These are phyloP conservation scores for Pythium rishiriense DNA, from an alignment of 352 stramenopile genomes.

Conservation along the genomic window DNA sequence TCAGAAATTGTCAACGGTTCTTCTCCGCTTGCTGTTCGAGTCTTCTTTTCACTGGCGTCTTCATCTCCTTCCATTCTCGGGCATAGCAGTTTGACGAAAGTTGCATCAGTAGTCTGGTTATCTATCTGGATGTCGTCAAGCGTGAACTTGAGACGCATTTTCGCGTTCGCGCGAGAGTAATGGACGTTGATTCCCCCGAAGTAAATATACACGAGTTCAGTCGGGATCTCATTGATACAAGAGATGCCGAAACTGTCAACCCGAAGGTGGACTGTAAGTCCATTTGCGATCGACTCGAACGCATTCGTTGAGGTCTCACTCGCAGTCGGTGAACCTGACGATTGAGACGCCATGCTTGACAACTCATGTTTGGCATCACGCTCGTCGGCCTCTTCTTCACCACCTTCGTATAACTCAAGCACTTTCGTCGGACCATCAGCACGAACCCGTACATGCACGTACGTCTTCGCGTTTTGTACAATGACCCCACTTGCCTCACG, in stretches of 20 bases:
- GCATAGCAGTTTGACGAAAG: constrained; percentile 82
- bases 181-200: constrained; percentile 77
- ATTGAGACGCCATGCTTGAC: constrained; percentile 63
- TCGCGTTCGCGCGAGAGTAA: constrained; percentile 75
- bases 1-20: constrained; percentile 12
- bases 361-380: constrained; percentile 78
- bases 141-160: constrained; percentile 86
- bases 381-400: constrained; percentile 85
- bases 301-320: constrained; percentile 80
- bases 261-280: constrained; percentile 66
- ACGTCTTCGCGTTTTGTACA: constrained; percentile 83
- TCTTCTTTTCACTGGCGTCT: constrained; percentile 37
- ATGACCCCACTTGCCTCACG: constrained; percentile 42
- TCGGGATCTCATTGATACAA: constrained; percentile 85
- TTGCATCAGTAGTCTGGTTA: constrained; percentile 85
- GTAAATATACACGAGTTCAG: constrained; percentile 87
- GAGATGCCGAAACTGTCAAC: constrained; percentile 84
- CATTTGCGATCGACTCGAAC: constrained; percentile 65
- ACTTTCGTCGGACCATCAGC: constrained; percentile 90
- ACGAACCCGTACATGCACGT: constrained; percentile 81
- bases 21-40: constrained; percentile 31
- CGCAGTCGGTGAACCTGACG: constrained; percentile 62
- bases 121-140: constrained; percentile 86
- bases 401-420: constrained; percentile 88
- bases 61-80: constrained; percentile 57